phyloP scores from a whole-genome alignment of 345 rosid genomes.

The sweet orange (Citrus sinensis) region DNA sequence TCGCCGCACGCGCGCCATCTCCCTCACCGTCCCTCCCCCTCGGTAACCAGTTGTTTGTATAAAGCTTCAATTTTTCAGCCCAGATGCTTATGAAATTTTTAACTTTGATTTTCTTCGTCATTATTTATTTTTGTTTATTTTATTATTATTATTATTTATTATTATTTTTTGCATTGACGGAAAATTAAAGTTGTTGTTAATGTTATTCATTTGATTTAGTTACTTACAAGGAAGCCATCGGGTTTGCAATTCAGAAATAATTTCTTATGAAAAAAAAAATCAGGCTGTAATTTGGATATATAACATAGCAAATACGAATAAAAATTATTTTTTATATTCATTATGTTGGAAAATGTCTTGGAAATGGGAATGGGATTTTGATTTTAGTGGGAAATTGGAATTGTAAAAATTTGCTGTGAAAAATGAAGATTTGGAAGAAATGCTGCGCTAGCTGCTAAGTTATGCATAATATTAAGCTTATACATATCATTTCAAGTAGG shows the following conservation, averaged over 20 bases:
- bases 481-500: not conserved
- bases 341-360: not conserved
- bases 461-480: not conserved
- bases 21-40: constrained; percentile 27
- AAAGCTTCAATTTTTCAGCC: not conserved
- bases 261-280: too few relatives aligned
- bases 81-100: too few relatives aligned
- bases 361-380: not conserved
- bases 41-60: constrained; percentile 29
- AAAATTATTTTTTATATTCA: too few relatives aligned
- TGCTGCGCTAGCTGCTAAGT: not conserved
- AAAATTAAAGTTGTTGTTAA: not conserved
- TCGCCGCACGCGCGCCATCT: constrained; percentile 44
- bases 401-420: not conserved
- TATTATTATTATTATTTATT: too few relatives aligned
- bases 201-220: not conserved
- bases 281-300: too few relatives aligned
- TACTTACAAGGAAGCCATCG: not conserved
- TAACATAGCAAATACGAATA: too few relatives aligned
- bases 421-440: not conserved
- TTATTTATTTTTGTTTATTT: not conserved
- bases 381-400: not conserved
- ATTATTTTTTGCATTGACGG: too few relatives aligned
- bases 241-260: too few relatives aligned
- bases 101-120: too few relatives aligned